Conservation (phyloP, 306 rosid genomes). For the Purshia tridentata region DNA sequence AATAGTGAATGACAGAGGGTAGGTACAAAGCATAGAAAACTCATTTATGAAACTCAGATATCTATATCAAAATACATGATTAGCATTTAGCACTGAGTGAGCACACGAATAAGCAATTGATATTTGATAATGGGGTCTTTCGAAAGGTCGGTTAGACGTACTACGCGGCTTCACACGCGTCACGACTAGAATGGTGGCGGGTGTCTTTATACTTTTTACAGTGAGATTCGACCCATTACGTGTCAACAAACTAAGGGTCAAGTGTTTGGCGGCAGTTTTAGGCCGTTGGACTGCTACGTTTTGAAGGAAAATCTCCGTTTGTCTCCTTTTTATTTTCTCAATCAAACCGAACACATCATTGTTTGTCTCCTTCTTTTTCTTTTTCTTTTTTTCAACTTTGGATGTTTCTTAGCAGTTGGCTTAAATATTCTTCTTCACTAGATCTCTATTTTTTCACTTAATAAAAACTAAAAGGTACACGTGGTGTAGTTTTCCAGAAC, state of each 20-base stretch:
- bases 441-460: not conserved
- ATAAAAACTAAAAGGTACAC: not conserved
- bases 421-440: not conserved
- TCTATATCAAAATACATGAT: not conserved
- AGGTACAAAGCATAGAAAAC: not conserved
- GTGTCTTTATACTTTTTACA: not conserved
- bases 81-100: not conserved
- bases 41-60: not conserved
- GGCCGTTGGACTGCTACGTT: not conserved
- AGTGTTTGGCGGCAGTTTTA: constrained; percentile 9
- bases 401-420: not conserved
- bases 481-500: too few species aligned
- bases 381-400: not conserved
- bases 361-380: not conserved
- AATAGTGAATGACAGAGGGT: not conserved
- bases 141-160: constrained; percentile 2
- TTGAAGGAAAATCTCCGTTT: not conserved
- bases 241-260: not conserved
- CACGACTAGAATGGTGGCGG: not conserved
- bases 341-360: not conserved
- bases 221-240: not conserved
- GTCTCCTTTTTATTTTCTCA: not conserved
- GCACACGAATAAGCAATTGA: not conserved
- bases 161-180: not conserved
- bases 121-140: constrained; percentile 5